phyloP scores from a whole-genome alignment of 163 green algal species.

The Chlorella variabilis region DNA sequence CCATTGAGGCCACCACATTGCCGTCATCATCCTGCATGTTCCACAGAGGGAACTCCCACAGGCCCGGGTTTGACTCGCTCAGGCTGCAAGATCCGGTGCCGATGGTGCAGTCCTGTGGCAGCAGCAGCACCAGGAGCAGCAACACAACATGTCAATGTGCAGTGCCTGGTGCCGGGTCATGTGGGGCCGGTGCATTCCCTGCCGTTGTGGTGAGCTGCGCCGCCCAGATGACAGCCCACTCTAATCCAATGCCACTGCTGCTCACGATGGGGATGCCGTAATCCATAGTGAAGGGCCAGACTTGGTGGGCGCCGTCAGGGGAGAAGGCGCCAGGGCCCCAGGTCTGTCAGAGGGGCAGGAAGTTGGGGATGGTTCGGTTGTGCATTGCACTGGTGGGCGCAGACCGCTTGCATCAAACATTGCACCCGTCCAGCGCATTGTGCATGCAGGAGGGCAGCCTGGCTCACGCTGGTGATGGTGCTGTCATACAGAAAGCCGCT shows the following conservation, averaged over 20 bases:
- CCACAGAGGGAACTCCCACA: conserved; percentile 49
- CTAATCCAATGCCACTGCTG: no score
- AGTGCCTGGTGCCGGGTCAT: no score
- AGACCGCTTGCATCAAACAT: no score
- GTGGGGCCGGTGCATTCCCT: no score
- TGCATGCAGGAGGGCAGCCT: no score
- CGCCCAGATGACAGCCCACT: no score
- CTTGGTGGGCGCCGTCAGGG: background rate
- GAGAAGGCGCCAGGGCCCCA: background rate
- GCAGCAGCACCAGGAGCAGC: background rate
- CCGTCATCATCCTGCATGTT: conserved; percentile 24
- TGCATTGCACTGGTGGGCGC: no score
- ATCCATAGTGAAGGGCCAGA: conserved; percentile 52
- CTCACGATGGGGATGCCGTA: conserved; percentile 41
- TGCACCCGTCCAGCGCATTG: no score
- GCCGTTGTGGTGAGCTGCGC: no score
- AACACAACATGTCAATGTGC: no score
- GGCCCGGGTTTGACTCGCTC: conserved; percentile 33
- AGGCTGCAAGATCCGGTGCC: conserved; percentile 25
- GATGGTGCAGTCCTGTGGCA: conserved; percentile 30
- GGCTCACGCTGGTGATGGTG: conserved; percentile 13
- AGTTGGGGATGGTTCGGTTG: no score
- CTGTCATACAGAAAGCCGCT: conserved; percentile 38
- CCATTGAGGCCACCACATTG: conserved; percentile 1
- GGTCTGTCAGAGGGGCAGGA: background rate